Conservation (phyloP, 2,329 filamentous ascomycete species). For the Curvularia hawaiiensis region DNA sequence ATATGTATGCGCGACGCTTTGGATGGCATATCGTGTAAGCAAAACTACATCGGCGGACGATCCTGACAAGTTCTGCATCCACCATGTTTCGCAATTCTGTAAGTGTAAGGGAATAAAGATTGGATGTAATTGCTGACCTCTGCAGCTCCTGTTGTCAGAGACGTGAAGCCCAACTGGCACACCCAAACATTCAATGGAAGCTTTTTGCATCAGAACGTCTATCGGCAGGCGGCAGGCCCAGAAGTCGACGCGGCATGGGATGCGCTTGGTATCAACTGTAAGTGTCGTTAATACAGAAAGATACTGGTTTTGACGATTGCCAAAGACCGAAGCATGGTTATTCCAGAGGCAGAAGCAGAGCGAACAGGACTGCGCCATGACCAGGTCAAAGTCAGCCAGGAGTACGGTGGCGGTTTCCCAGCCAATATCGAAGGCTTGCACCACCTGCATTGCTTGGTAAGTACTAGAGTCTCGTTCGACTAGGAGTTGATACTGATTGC, state of each 20-base stretch:
- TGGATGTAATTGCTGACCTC: neutral
- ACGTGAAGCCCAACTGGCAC: constrained; percentile 51
- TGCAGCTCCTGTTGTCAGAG: constrained; percentile 43
- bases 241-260: constrained; percentile 65
- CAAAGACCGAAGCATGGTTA: constrained; percentile 49
- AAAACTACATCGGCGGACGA: constrained; percentile 17
- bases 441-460: constrained; percentile 63
- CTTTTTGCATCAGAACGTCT: constrained; percentile 61
- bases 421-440: constrained; percentile 64
- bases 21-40: constrained; percentile 23
- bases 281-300: constrained; percentile 25
- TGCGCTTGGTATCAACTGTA: constrained; percentile 58
- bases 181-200: constrained; percentile 60
- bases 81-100: constrained; percentile 42
- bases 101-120: constrained; percentile 1
- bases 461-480: neutral
- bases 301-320: neutral
- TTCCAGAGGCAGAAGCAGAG: constrained; percentile 56
- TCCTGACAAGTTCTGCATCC: constrained; percentile 34
- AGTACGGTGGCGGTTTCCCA: constrained; percentile 64
- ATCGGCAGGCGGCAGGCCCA: constrained; percentile 55
- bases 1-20: constrained; percentile 25
- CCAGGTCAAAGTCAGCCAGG: constrained; percentile 61
- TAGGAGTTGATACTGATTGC: constrained; percentile 17
- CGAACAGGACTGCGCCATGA: constrained; percentile 57